These are phyloP conservation scores for Phytophthora fragariaefolia DNA, from an alignment of 352 stramenopile species.

Conservation along the genomic window DNA sequence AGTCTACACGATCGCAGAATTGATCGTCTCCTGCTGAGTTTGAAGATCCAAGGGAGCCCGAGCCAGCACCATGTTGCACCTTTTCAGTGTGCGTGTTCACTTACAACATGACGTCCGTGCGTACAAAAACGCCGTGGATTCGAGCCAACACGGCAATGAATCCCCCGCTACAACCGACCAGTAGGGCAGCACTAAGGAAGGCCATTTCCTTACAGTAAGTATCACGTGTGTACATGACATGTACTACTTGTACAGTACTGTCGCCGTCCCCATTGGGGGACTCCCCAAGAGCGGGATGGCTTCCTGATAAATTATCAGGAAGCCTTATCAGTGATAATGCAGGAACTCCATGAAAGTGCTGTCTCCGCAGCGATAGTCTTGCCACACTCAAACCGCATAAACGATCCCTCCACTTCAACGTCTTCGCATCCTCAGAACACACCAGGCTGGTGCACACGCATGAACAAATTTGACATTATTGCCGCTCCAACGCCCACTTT, in stretches of 20 bases:
- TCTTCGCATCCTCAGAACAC: no score
- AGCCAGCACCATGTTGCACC: constrained; percentile 13
- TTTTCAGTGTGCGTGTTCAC: constrained; percentile 20
- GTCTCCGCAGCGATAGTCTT: background rate
- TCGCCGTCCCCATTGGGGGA: no score
- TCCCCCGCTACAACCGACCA: background rate
- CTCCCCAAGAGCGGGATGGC: no score
- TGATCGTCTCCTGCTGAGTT: no score
- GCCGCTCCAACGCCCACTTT: background rate
- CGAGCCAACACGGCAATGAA: constrained; percentile 15
- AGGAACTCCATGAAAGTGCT: background rate
- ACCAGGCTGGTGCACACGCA: no score
- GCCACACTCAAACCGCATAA: background rate
- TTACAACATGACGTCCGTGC: constrained; percentile 1
- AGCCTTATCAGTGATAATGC: no score
- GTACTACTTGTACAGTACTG: no score
- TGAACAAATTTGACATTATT: background rate
- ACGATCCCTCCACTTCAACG: background rate
- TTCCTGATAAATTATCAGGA: no score
- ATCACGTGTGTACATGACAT: no score
- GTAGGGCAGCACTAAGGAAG: no score
- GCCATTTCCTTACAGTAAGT: no score
- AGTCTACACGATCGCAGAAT: no score
- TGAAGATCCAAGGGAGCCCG: constrained; percentile 5
- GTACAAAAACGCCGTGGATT: background rate